Evolutionary conservation across 108 stramenopile species (phyloP).

Genomic region (Stephanodiscus minutulus): DNA sequence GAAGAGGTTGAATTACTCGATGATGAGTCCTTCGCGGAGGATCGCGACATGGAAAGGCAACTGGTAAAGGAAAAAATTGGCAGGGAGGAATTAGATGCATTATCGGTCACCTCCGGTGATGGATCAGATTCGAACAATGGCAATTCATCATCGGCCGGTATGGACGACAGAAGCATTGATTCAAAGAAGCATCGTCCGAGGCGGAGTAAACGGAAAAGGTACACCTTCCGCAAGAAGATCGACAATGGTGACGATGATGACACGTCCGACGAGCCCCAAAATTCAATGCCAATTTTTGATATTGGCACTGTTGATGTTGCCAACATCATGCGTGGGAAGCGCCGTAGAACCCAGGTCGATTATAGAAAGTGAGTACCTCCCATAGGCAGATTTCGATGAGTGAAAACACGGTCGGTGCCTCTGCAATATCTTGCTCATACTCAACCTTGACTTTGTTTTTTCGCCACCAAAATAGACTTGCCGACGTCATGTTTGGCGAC

Average conservation of each 20-base stretch:
- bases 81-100: constrained; percentile 72
- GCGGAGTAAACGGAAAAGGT: constrained; percentile 16
- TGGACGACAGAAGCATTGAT: constrained; percentile 6
- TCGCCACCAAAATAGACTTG: constrained; percentile 40
- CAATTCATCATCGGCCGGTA: constrained; percentile 5
- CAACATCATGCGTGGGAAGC: constrained; percentile 84
- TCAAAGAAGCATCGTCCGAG: background rate
- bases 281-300: constrained; percentile 26
- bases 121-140: constrained; percentile 25
- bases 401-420: background rate
- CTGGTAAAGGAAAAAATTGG: constrained; percentile 62
- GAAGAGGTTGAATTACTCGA: constrained; percentile 43
- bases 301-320: constrained; percentile 61
- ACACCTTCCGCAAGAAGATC: background rate
- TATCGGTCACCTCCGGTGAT: constrained; percentile 48
- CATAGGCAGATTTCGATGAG: background rate
- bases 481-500: constrained; percentile 81
- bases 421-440: background rate
- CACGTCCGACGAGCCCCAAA: too few species aligned
- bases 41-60: constrained; percentile 40
- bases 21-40: constrained; percentile 41
- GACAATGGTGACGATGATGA: constrained; percentile 1
- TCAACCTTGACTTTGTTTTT: background rate
- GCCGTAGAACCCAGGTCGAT: constrained; percentile 71
- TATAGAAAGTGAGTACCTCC: constrained; percentile 55